phyloP scores from a whole-genome alignment of 306 rosid species.

The Trifolium subterraneum region DNA sequence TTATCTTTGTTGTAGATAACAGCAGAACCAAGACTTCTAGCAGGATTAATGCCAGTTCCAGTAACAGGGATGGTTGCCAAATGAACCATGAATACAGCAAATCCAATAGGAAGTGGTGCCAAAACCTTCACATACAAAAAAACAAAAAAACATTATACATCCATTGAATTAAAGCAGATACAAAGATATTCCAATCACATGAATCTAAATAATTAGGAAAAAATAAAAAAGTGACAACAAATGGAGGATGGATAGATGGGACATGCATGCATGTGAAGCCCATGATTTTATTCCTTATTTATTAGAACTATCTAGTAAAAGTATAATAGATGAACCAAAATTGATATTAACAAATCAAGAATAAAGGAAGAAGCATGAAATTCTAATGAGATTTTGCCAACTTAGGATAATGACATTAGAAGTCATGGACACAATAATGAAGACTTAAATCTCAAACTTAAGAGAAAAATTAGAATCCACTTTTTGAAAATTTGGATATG shows the following conservation, averaged over 20 bases:
- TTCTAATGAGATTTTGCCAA: constrained; percentile 34
- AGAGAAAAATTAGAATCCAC: constrained; percentile 39
- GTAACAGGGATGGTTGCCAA: constrained; percentile 95
- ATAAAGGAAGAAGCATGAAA: constrained; percentile 35
- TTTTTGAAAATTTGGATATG: constrained; percentile 31
- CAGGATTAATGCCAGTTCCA: constrained; percentile 94
- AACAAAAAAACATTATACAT: constrained; percentile 21
- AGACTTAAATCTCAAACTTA: constrained; percentile 33
- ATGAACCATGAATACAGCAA: constrained; percentile 96
- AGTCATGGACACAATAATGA: constrained; percentile 37
- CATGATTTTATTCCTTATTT: constrained; percentile 29
- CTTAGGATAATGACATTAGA: constrained; percentile 41
- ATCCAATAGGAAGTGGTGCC: constrained; percentile 98
- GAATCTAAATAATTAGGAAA: constrained; percentile 27
- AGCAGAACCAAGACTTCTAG: constrained; percentile 94
- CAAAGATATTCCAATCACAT: constrained; percentile 41
- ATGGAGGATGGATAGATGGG: constrained; percentile 45
- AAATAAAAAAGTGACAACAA: constrained; percentile 17
- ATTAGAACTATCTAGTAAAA: constrained; percentile 37
- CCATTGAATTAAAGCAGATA: constrained; percentile 35
- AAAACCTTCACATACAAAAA: constrained; percentile 61
- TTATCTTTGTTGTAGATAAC: constrained; percentile 58
- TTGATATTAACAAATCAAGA: constrained; percentile 36
- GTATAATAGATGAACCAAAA: constrained; percentile 36
- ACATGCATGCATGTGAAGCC: constrained; percentile 50